Conservation (phyloP, 2,329 filamentous ascomycete genomes). For the Ceratocystiopsis minuta region DNA sequence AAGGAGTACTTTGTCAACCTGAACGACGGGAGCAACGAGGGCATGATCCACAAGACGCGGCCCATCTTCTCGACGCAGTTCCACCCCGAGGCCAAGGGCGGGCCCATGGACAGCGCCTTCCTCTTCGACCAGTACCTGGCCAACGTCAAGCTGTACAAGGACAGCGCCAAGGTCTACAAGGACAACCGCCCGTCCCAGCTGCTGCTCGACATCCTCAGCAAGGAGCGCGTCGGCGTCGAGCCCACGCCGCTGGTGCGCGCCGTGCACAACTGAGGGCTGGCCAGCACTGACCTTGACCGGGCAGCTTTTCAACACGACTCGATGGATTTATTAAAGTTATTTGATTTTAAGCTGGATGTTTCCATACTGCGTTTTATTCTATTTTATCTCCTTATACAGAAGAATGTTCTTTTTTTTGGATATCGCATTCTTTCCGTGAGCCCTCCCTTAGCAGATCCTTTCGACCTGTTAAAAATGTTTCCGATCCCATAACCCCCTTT, state of each 20-base stretch:
- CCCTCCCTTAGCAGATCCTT: too few relatives aligned
- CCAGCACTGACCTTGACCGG: too few relatives aligned
- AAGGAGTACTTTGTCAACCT: constrained; percentile 98
- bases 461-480: too few relatives aligned
- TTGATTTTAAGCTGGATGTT: neutral
- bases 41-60: constrained; percentile 86
- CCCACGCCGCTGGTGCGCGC: constrained; percentile 38
- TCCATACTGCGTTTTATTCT: too few relatives aligned
- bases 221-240: constrained; percentile 85
- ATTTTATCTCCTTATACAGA: too few relatives aligned
- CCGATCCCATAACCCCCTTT: neutral
- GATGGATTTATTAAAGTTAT: too few relatives aligned
- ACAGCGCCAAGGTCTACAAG: constrained; percentile 57
- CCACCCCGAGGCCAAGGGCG: constrained; percentile 95
- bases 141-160: constrained; percentile 79
- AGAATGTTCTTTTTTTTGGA: too few relatives aligned
- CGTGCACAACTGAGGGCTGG: constrained; percentile 1
- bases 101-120: constrained; percentile 87
- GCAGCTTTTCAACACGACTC: too few relatives aligned
- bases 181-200: constrained; percentile 78
- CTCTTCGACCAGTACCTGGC: constrained; percentile 93
- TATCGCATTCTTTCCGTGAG: too few relatives aligned
- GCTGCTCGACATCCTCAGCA: constrained; percentile 76
- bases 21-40: constrained; percentile 95
- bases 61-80: constrained; percentile 98